Percentiles rank a stretch among this genome's conserved stretches.
phyloP scores from a whole-genome alignment of 352 stramenopile genomes.

The Pythium chondricola region DNA sequence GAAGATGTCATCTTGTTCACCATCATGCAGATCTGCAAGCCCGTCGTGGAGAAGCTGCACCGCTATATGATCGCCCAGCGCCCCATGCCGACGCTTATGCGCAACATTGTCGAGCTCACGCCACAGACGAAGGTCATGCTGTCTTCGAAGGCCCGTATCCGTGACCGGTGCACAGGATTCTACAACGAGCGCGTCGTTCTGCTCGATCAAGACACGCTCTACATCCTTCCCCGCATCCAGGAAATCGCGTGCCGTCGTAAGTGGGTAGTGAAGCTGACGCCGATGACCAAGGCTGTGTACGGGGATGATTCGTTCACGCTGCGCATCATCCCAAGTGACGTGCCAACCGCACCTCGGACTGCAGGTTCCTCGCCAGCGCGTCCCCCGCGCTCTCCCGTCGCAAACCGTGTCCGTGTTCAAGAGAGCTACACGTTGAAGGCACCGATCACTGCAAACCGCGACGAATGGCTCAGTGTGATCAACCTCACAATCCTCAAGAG shows the following conservation, averaged over 20 bases:
- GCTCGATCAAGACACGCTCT: slow-evolving; percentile 67
- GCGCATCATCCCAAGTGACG: slow-evolving; percentile 49
- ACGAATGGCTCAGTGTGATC: slow-evolving; percentile 65
- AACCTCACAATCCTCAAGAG: slow-evolving; percentile 36
- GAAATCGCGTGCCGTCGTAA: slow-evolving; percentile 67
- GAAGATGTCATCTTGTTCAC: slow-evolving; percentile 84
- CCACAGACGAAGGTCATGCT: slow-evolving; percentile 59
- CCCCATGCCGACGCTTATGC: slow-evolving; percentile 66
- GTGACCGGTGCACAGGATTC: slow-evolving; percentile 69
- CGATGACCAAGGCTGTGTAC: slow-evolving; percentile 46
- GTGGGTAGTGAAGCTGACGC: slow-evolving; percentile 56
- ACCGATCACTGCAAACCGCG: slow-evolving; percentile 47
- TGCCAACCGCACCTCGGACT: slow-evolving; percentile 12
- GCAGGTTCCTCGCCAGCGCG: slow-evolving; percentile 23
- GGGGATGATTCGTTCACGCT: slow-evolving; percentile 81
- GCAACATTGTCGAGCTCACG: slow-evolving; percentile 75
- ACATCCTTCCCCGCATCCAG: slow-evolving; percentile 49
- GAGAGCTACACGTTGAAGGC: slow-evolving; percentile 56
- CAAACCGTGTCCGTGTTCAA: no score
- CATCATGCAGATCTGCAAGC: slow-evolving; percentile 81
- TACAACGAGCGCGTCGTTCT: slow-evolving; percentile 69
- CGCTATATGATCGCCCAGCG: slow-evolving; percentile 74
- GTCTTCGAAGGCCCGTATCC: slow-evolving; percentile 67
- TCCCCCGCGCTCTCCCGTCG: slow-evolving; percentile 15
- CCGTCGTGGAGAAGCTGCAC: slow-evolving; percentile 73